Conservation (phyloP, 2,329 filamentous ascomycete genomes). For the Ophiosphaerella herpotricha region DNA sequence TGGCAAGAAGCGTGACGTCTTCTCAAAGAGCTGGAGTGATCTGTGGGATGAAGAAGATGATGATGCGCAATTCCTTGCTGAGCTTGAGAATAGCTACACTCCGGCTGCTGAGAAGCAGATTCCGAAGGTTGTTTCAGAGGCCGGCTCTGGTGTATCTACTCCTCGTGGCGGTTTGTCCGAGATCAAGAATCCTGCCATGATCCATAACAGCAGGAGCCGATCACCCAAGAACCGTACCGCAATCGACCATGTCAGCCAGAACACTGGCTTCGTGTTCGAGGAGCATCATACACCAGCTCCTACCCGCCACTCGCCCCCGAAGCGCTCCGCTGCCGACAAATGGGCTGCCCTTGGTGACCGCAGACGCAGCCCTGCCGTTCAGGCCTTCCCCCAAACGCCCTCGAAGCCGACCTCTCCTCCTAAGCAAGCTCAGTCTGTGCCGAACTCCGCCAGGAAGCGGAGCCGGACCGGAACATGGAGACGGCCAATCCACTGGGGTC, state of each 20-base stretch:
- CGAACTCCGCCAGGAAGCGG: conserved; percentile 45
- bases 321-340: conserved; percentile 73
- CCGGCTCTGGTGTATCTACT: conserved; percentile 52
- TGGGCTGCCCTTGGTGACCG: conserved; percentile 88
- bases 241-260: conserved; percentile 67
- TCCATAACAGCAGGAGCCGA: conserved; percentile 55
- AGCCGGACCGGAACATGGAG: conserved; percentile 46
- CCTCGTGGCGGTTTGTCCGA: conserved; percentile 59
- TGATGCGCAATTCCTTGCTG: conserved; percentile 58
- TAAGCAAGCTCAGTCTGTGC: conserved; percentile 40
- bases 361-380: conserved; percentile 66
- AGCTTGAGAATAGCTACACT: conserved; percentile 65
- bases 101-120: conserved; percentile 39
- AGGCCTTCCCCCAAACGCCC: conserved; percentile 51
- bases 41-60: conserved; percentile 98
- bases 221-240: conserved; percentile 46
- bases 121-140: conserved; percentile 46
- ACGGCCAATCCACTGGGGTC: conserved; percentile 42
- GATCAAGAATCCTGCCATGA: conserved; percentile 57
- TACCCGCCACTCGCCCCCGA: conserved; percentile 69
- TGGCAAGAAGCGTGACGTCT: conserved; percentile 73
- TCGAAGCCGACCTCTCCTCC: conserved; percentile 48
- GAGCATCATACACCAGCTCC: conserved; percentile 56
- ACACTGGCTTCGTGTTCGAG: conserved; percentile 75
- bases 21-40: conserved; percentile 99